Percentiles rank a stretch among this genome's conserved stretches.
Conservation (phyloP, 2,329 filamentous ascomycete species). For the Aspergillus sp. region DNA sequence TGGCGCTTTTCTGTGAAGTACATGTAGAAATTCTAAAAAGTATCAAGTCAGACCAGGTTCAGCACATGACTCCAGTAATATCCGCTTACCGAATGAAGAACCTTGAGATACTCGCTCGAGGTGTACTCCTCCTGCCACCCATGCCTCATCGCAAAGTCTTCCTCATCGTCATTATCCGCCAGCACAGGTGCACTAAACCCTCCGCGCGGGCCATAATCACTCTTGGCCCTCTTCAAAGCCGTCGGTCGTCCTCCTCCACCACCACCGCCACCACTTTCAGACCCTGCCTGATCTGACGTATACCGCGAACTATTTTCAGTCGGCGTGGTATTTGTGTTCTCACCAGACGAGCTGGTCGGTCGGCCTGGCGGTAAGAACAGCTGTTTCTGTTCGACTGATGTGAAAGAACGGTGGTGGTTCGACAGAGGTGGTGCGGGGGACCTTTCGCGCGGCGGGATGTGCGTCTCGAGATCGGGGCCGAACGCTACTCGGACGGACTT, state of each 20-base stretch:
- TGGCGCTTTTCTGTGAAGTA: slow-evolving; percentile 98
- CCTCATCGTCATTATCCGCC: slow-evolving; percentile 45
- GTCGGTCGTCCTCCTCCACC: slow-evolving; percentile 31
- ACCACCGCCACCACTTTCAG: slow-evolving; percentile 20
- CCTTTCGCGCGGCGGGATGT: slow-evolving; percentile 35
- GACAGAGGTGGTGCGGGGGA: slow-evolving; percentile 32
- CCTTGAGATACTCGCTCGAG: slow-evolving; percentile 82
- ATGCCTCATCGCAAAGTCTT: slow-evolving; percentile 66
- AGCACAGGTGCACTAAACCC: slow-evolving; percentile 30
- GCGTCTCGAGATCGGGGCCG: slow-evolving; percentile 38
- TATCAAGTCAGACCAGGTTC: slow-evolving; percentile 2
- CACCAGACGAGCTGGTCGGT: slow-evolving; percentile 36
- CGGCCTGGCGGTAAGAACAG: slow-evolving; percentile 17
- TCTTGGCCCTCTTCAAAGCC: slow-evolving; percentile 51
- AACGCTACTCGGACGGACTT: slow-evolving; percentile 42
- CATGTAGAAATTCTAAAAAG: slow-evolving; percentile 89
- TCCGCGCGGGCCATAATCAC: slow-evolving; percentile 51
- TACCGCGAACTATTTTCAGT: slow-evolving; percentile 25
- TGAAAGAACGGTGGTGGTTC: slow-evolving; percentile 37
- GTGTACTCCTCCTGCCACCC: slow-evolving; percentile 92
- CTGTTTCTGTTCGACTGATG: slow-evolving; percentile 30
- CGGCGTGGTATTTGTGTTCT: slow-evolving; percentile 23
- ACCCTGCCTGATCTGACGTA: slow-evolving; percentile 29
- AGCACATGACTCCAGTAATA: neutral
- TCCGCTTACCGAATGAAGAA: slow-evolving; percentile 71